Percentiles rank a stretch among this genome's conserved stretches.
Conservation (phyloP, 2,329 filamentous ascomycete genomes). For the Aphanoascus verrucosus region DNA sequence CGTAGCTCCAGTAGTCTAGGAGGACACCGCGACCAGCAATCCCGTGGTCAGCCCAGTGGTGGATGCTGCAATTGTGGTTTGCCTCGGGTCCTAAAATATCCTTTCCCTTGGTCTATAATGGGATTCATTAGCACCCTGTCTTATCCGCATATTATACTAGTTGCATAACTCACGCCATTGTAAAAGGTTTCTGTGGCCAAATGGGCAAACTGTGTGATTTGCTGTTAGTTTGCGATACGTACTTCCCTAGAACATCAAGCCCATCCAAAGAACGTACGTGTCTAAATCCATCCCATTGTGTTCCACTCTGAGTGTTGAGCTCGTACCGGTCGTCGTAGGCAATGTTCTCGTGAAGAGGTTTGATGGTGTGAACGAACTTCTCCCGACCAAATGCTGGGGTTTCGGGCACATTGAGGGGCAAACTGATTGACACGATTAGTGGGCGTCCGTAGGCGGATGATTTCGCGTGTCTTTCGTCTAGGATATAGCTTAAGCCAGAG, state of each 20-base stretch:
- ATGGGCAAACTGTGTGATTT: constrained; percentile 28
- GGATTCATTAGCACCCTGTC: background rate
- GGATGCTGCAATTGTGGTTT: constrained; percentile 34
- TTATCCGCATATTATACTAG: background rate
- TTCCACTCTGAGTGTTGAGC: constrained; percentile 41
- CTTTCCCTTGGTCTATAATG: constrained; percentile 24
- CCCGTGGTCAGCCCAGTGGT: constrained; percentile 34
- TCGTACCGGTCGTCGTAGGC: constrained; percentile 37
- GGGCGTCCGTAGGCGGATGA: background rate
- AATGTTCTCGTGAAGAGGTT: constrained; percentile 28
- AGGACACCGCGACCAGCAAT: constrained; percentile 36
- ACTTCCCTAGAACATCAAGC: background rate
- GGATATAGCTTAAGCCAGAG: background rate
- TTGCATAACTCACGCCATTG: constrained; percentile 26
- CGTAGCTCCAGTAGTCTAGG: constrained; percentile 37
- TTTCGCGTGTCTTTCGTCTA: background rate
- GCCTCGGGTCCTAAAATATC: constrained; percentile 27
- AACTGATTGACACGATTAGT: constrained; percentile 22
- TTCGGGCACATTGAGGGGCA: constrained; percentile 44
- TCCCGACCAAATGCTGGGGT: constrained; percentile 45
- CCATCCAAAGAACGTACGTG: constrained; percentile 27
- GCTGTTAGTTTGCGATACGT: constrained; percentile 3
- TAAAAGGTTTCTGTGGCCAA: constrained; percentile 31
- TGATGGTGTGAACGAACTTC: constrained; percentile 46
- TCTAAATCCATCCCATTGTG: constrained; percentile 43